A percentile compares a stretch with the other conserved stretches of the same genome.
Evolutionary conservation across 148 eudicot genomes (phyloP).

Genomic region (Silene latifolia): DNA sequence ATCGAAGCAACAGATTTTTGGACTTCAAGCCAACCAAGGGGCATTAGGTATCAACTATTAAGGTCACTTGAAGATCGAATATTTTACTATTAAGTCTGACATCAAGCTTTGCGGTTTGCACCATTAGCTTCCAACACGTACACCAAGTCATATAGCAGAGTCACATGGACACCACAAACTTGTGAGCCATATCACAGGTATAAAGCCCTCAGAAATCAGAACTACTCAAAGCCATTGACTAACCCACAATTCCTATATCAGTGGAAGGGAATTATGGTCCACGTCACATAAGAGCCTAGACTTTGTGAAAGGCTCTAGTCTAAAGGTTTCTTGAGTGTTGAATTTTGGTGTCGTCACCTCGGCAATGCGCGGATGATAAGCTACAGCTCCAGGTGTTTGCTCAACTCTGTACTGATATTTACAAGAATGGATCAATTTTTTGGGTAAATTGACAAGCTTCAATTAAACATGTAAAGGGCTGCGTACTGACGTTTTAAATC

Average conservation of each 20-base stretch:
- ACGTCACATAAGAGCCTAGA: too few relatives aligned
- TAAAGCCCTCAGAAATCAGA: neutral
- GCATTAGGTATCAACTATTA: neutral
- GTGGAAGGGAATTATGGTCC: neutral
- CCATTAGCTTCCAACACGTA: neutral
- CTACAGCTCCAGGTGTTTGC: neutral
- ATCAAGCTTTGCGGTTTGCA: neutral
- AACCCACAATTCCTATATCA: neutral
- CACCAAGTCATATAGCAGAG: neutral
- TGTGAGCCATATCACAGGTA: too few relatives aligned
- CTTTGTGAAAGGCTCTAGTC: neutral
- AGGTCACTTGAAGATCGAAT: neutral
- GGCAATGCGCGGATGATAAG: neutral
- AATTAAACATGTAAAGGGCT: neutral
- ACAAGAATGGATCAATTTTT: neutral
- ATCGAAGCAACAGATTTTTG: neutral
- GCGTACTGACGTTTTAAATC: neutral
- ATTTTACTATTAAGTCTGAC: neutral
- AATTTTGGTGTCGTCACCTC: neutral
- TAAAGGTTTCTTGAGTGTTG: neutral
- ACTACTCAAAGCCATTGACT: neutral
- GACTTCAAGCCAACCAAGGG: constrained; percentile 11
- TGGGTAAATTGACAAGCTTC: neutral
- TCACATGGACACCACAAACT: neutral
- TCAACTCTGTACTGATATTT: neutral